These are phyloP conservation scores for Saccharomycodes ludwigii DNA, from an alignment of 805 yeast species.

Conservation along the genomic window DNA sequence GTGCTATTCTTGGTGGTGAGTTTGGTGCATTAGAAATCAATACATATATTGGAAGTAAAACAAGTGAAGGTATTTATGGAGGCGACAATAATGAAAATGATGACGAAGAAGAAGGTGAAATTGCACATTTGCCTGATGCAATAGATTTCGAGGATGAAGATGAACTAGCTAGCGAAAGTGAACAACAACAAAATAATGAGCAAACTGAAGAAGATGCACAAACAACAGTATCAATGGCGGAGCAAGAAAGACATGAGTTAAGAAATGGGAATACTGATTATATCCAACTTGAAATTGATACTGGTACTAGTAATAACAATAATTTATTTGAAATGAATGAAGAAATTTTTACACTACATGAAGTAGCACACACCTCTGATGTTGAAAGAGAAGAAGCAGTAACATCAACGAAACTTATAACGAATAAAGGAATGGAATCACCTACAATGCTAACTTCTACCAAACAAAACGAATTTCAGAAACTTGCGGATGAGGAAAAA, in stretches of 20 bases:
- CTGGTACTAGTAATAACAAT: slow-evolving; percentile 14
- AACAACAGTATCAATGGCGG: slow-evolving; percentile 5
- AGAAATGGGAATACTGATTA: slow-evolving; percentile 6
- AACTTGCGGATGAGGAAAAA: slow-evolving; percentile 20
- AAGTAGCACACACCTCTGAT: background rate
- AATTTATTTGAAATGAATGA: slow-evolving; percentile 7
- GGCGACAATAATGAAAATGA: too few species aligned
- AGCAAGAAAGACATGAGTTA: slow-evolving; percentile 5
- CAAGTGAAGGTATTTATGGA: slow-evolving; percentile 5
- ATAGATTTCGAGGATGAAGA: slow-evolving; percentile 90
- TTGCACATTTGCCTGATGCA: slow-evolving; percentile 81
- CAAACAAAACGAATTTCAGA: slow-evolving; percentile 8
- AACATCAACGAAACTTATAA: too few species aligned
- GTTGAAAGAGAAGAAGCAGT: too few species aligned
- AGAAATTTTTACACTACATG: background rate
- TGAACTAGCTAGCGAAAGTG: slow-evolving; percentile 79
- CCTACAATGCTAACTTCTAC: too few species aligned
- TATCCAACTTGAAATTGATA: slow-evolving; percentile 17
- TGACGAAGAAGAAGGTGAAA: slow-evolving; percentile 31
- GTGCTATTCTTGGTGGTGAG: slow-evolving; percentile 26
- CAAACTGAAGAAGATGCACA: slow-evolving; percentile 21
- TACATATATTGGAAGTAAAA: slow-evolving; percentile 13
- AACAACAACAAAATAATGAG: slow-evolving; percentile 21
- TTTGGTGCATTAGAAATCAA: slow-evolving; percentile 25
- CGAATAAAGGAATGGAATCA: too few species aligned